Percentiles rank a stretch among this genome's conserved stretches.
Conservation (phyloP, 345 rosid species). For the Rhizophora mangle region DNA sequence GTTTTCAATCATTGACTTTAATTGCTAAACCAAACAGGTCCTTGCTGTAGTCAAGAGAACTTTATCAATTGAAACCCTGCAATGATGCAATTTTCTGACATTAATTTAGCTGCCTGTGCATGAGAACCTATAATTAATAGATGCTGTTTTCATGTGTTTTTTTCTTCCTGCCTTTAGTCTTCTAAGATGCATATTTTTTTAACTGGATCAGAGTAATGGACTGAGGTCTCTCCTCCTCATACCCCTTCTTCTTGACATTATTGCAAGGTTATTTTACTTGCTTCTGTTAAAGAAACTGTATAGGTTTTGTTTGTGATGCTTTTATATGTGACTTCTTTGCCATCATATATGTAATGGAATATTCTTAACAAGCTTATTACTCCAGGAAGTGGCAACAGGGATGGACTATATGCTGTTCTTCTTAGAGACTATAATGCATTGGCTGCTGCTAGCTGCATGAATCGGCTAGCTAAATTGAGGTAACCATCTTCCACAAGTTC, state of each 20-base stretch:
- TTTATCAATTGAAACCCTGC: background rate
- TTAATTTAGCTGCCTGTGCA: background rate
- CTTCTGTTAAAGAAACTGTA: background rate
- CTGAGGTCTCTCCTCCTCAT: no score
- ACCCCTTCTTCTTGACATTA: background rate
- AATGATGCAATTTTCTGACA: background rate
- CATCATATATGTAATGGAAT: background rate
- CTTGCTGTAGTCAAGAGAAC: background rate
- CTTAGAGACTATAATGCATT: slow-evolving; percentile 85
- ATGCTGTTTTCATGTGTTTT: no score
- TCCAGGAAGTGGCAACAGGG: slow-evolving; percentile 95
- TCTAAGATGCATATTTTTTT: no score
- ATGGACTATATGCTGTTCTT: slow-evolving; percentile 91
- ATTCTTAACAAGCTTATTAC: slow-evolving; percentile 4
- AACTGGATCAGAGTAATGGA: no score
- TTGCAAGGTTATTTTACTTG: background rate
- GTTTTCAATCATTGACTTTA: no score
- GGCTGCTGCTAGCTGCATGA: slow-evolving; percentile 97
- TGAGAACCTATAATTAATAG: background rate
- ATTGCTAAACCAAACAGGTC: background rate
- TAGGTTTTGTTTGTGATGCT: background rate
- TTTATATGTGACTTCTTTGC: background rate
- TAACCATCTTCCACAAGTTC: slow-evolving; percentile 15
- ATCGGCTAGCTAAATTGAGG: slow-evolving; percentile 96
- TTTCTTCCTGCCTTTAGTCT: no score